Evolutionary conservation across 2,329 filamentous ascomycete species (phyloP).

Genomic region (Macroventuria anomochaeta): DNA sequence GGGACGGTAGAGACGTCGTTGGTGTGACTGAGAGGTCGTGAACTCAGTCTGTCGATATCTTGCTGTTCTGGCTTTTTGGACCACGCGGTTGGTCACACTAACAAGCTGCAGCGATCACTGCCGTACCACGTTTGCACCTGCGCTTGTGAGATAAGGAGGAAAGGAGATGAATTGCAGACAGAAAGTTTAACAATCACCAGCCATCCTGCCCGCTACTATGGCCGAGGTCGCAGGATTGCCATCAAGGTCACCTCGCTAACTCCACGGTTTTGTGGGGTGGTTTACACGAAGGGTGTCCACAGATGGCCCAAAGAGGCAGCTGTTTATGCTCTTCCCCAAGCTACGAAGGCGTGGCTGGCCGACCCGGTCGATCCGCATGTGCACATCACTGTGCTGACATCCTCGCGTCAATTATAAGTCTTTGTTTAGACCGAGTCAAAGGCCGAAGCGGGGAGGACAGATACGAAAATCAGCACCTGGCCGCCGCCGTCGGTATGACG

Average conservation of each 20-base stretch:
- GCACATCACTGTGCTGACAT: slow-evolving; percentile 6
- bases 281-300: slow-evolving; percentile 1
- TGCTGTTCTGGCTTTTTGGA: slow-evolving; percentile 16
- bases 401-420: not conserved
- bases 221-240: slow-evolving; percentile 27
- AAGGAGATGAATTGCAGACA: slow-evolving; percentile 3
- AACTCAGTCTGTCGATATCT: not conserved
- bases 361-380: not conserved
- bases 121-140: slow-evolving; percentile 10
- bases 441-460: slow-evolving; percentile 5
- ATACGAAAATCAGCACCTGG: slow-evolving; percentile 1
- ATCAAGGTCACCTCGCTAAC: slow-evolving; percentile 26
- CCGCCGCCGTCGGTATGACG: slow-evolving; percentile 11
- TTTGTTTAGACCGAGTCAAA: not conserved
- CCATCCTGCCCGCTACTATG: slow-evolving; percentile 15
- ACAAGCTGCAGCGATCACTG: slow-evolving; percentile 5
- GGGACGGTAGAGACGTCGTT: slow-evolving; percentile 7
- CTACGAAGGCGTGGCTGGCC: slow-evolving; percentile 17
- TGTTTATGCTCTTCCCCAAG: slow-evolving; percentile 15
- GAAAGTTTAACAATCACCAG: slow-evolving; percentile 1
- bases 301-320: slow-evolving; percentile 24
- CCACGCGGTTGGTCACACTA: slow-evolving; percentile 12
- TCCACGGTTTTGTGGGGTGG: slow-evolving; percentile 28
- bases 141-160: slow-evolving; percentile 7
- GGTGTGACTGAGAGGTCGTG: not conserved